These are phyloP conservation scores for Ceratobasidium sp. DNA, from an alignment of 1,284 basidiomycete species.

Conservation along the genomic window DNA sequence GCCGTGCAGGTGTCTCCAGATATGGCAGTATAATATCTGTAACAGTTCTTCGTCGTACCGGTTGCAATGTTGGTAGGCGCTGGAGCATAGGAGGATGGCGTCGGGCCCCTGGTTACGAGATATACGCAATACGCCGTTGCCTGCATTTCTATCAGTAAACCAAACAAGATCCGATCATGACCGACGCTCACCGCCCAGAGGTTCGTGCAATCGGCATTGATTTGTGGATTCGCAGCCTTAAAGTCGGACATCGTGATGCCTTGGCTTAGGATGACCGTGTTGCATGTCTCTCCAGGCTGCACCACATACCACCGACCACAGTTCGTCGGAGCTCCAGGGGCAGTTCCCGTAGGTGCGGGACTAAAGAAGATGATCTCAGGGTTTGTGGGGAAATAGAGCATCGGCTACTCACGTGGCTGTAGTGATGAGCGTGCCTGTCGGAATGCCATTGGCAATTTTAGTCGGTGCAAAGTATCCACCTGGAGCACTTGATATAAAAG, in stretches of 20 bases:
- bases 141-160: neutral
- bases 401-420: conserved; percentile 1
- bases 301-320: conserved; percentile 7
- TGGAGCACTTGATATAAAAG: neutral
- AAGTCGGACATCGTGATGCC: conserved; percentile 13
- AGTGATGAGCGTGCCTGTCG: conserved; percentile 9
- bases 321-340: conserved; percentile 8
- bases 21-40: conserved; percentile 3
- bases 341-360: conserved; percentile 4
- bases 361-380: conserved; percentile 4
- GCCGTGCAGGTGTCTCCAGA: conserved; percentile 9
- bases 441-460: neutral
- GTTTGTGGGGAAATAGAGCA: neutral
- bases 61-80: neutral
- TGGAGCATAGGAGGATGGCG: neutral
- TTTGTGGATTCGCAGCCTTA: neutral
- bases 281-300: conserved; percentile 10
- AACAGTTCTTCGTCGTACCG: conserved; percentile 18
- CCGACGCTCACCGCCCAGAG: neutral
- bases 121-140: conserved; percentile 20
- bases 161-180: too few species aligned
- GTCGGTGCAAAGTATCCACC: neutral
- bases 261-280: conserved; percentile 13
- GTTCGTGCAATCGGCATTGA: conserved; percentile 9
- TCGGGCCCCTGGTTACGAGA: neutral